Evolutionary conservation across 1,284 basidiomycete genomes (phyloP).

Genomic region (Ceratobasidium sp.): DNA sequence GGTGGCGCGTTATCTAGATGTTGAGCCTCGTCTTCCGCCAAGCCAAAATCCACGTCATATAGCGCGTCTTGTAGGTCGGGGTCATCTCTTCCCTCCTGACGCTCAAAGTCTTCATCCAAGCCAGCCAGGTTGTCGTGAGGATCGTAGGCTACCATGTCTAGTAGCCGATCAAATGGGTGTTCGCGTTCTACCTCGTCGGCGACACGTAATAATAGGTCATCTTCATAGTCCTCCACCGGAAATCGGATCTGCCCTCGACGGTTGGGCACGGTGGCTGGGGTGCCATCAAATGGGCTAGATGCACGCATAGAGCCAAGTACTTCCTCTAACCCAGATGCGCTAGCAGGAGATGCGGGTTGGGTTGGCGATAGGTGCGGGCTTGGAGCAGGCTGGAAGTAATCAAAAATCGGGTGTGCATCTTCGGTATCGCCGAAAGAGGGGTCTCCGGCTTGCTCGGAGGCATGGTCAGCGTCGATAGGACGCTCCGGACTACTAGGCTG

Average conservation of each 20-base stretch:
- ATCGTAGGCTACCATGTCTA: background rate
- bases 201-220: background rate
- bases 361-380: background rate
- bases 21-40: background rate
- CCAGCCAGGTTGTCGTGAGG: background rate
- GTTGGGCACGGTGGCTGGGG: background rate
- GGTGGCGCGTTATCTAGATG: background rate
- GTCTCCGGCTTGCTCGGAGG: background rate
- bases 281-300: background rate
- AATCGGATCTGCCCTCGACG: too few species aligned
- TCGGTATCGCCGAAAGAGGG: background rate
- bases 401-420: too few species aligned
- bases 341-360: background rate
- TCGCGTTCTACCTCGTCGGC: background rate
- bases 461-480: too few species aligned
- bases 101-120: background rate
- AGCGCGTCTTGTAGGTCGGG: background rate
- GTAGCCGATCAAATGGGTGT: slow-evolving; percentile 7
- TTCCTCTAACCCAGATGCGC: background rate
- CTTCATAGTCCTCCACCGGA: background rate
- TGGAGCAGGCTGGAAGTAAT: background rate
- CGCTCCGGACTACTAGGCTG: background rate
- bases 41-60: slow-evolving; percentile 20
- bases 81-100: background rate
- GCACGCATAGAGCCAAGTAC: background rate